phyloP scores from a whole-genome alignment of 768 basidiomycete genomes.

The Crucibulum laeve region DNA sequence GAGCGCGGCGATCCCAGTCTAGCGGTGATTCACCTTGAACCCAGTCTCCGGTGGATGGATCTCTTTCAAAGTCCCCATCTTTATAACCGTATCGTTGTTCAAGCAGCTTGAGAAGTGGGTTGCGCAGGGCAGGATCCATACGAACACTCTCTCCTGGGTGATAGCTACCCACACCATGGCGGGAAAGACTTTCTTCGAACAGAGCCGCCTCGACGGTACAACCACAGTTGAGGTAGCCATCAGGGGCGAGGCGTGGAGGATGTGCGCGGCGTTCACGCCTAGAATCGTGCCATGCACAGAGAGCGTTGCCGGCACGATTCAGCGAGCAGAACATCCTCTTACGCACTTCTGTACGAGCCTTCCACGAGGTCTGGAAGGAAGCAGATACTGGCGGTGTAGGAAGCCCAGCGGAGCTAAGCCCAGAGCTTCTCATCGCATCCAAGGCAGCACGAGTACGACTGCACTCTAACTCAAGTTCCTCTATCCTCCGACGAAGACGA shows the following conservation, averaged over 20 bases:
- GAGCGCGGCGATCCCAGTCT: slow-evolving; percentile 58
- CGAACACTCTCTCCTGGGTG: slow-evolving; percentile 81
- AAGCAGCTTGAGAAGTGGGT: slow-evolving; percentile 70
- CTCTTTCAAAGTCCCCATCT: slow-evolving; percentile 83
- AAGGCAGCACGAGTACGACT: slow-evolving; percentile 37
- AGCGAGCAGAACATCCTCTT: slow-evolving; percentile 70
- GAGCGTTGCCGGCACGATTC: slow-evolving; percentile 83
- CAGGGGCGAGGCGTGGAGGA: slow-evolving; percentile 78
- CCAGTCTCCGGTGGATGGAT: slow-evolving; percentile 64
- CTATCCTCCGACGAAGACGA: slow-evolving; percentile 51
- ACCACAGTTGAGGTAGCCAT: slow-evolving; percentile 78
- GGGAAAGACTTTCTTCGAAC: slow-evolving; percentile 79
- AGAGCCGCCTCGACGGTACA: slow-evolving; percentile 83
- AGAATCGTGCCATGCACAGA: slow-evolving; percentile 90
- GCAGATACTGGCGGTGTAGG: slow-evolving; percentile 35
- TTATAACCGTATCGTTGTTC: slow-evolving; percentile 72
- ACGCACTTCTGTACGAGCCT: slow-evolving; percentile 69
- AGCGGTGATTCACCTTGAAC: slow-evolving; percentile 57
- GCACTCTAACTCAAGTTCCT: slow-evolving; percentile 60
- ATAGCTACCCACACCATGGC: slow-evolving; percentile 78
- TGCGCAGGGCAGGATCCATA: slow-evolving; percentile 85
- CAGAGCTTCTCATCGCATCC: slow-evolving; percentile 15
- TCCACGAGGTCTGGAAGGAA: slow-evolving; percentile 62
- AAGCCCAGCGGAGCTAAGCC: slow-evolving; percentile 11
- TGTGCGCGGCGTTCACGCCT: slow-evolving; percentile 73